These are phyloP conservation scores for Hirsutella rhossiliensis DNA, from an alignment of 2,329 filamentous ascomycete genomes.

Conservation along the genomic window DNA sequence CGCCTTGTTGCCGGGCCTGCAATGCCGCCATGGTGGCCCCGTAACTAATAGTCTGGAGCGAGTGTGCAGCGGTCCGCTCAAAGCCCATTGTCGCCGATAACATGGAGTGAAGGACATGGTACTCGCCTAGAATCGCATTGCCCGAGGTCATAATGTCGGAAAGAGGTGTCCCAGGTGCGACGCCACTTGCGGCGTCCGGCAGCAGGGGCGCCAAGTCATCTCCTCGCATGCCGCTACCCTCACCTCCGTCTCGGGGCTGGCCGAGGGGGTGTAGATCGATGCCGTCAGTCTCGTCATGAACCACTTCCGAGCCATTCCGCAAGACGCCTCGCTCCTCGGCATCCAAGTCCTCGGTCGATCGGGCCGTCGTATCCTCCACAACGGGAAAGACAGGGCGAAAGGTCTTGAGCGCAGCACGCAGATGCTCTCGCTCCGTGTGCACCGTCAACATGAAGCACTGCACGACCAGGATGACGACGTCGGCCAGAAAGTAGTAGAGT, in stretches of 20 bases:
- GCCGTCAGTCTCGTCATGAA: conserved; percentile 24
- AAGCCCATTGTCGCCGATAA: conserved; percentile 32
- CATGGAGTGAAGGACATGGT: conserved; percentile 38
- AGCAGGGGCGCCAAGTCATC: conserved; percentile 15
- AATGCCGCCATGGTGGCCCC: conserved; percentile 40
- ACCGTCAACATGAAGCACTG: conserved; percentile 55
- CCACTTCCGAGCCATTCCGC: conserved; percentile 23
- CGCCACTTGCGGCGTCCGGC: conserved; percentile 13
- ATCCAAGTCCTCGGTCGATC: conserved; percentile 37
- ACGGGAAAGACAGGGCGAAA: conserved; percentile 20
- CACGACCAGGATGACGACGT: conserved; percentile 41
- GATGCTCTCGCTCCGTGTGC: conserved; percentile 45
- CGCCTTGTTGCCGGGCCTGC: conserved; percentile 28
- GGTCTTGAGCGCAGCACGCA: conserved; percentile 35
- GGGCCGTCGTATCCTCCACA: conserved; percentile 13
- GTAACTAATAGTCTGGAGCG: conserved; percentile 42
- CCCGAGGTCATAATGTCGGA: conserved; percentile 41
- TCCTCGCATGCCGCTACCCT: conserved; percentile 10
- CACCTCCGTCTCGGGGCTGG: conserved; percentile 10
- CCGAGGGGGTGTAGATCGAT: conserved; percentile 31
- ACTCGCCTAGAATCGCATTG: conserved; percentile 40
- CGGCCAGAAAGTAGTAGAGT: conserved; percentile 41
- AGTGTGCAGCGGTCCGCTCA: conserved; percentile 35
- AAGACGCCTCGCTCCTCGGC: conserved; percentile 43
- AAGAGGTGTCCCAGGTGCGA: conserved; percentile 24